A percentile compares a stretch with the other conserved stretches of the same genome.
phyloP scores from a whole-genome alignment of 2,329 filamentous ascomycete genomes.

The Ophiostoma perfectum region DNA sequence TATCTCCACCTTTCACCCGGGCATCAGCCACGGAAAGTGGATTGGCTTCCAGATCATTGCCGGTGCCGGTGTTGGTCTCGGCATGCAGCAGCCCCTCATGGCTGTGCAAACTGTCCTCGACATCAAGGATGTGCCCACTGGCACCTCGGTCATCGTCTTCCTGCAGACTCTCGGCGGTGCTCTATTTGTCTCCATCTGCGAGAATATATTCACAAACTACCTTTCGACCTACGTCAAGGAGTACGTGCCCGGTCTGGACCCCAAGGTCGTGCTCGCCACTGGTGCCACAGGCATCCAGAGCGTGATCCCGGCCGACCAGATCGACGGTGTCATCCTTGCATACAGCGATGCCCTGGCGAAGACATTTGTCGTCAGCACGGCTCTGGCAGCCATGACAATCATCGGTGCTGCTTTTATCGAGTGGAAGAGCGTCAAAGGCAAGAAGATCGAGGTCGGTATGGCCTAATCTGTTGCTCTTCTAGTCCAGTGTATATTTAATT shows the following conservation, averaged over 20 bases:
- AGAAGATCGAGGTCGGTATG: slow-evolving; percentile 19
- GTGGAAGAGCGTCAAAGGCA: slow-evolving; percentile 43
- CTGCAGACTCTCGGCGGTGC: slow-evolving; percentile 32
- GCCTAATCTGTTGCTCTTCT: not conserved
- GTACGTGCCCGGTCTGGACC: slow-evolving; percentile 30
- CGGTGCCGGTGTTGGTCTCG: slow-evolving; percentile 38
- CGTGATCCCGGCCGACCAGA: slow-evolving; percentile 22
- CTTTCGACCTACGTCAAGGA: slow-evolving; percentile 33
- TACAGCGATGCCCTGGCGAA: slow-evolving; percentile 34
- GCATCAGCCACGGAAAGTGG: slow-evolving; percentile 45
- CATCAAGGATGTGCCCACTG: slow-evolving; percentile 38
- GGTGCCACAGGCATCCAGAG: slow-evolving; percentile 29
- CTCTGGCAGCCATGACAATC: slow-evolving; percentile 36
- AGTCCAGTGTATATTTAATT: not conserved
- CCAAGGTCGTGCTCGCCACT: slow-evolving; percentile 26
- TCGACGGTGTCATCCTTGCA: slow-evolving; percentile 26
- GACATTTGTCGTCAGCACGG: slow-evolving; percentile 34
- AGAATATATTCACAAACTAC: slow-evolving; percentile 41
- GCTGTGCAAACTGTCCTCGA: slow-evolving; percentile 40
- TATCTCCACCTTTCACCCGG: slow-evolving; percentile 46
- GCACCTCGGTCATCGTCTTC: slow-evolving; percentile 39
- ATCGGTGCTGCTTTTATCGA: slow-evolving; percentile 36
- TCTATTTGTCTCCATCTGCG: slow-evolving; percentile 39
- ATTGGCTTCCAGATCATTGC: slow-evolving; percentile 39
- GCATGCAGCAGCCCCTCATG: slow-evolving; percentile 39